These are phyloP conservation scores for Hyphodiscus hymeniophilus DNA, from an alignment of 495 filamentous ascomycete genomes.

Conservation along the genomic window DNA sequence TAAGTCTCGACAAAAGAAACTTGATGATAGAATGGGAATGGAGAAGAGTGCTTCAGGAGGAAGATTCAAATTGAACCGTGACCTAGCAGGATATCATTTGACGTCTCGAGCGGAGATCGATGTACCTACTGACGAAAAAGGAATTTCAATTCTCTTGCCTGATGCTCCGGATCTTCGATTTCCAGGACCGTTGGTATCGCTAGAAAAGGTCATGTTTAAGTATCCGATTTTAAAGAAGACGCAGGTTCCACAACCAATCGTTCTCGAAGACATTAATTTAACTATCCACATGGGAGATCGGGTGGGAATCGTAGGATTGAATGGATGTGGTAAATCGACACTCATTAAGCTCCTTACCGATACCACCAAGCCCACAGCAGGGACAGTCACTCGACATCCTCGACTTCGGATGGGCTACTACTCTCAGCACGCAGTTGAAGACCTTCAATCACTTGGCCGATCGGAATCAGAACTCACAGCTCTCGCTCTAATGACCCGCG, in stretches of 20 bases:
- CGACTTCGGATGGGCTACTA: conserved; percentile 63
- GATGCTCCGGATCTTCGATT: conserved; percentile 60
- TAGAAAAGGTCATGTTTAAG: conserved; percentile 55
- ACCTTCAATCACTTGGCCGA: conserved; percentile 43
- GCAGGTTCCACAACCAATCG: conserved; percentile 21
- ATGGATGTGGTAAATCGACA: conserved; percentile 68
- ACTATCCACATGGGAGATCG: conserved; percentile 61
- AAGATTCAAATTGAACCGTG: conserved; percentile 71
- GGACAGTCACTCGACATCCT: conserved; percentile 53
- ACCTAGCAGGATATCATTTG: conserved; percentile 52
- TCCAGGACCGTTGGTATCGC: conserved; percentile 59
- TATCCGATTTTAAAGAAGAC: conserved; percentile 33
- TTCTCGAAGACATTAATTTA: conserved; percentile 51
- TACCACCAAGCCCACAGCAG: conserved; percentile 34
- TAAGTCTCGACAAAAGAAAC: conserved; percentile 68
- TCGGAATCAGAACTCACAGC: conserved; percentile 48
- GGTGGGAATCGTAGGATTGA: conserved; percentile 61
- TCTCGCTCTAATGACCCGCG: conserved; percentile 40
- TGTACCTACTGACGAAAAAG: conserved; percentile 55
- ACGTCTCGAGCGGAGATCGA: conserved; percentile 57
- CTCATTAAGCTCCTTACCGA: conserved; percentile 58
- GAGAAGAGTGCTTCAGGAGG: conserved; percentile 60
- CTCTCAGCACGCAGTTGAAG: conserved; percentile 68
- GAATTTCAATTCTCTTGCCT: conserved; percentile 47
- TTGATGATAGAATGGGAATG: conserved; percentile 71